A percentile compares a stretch with the other conserved stretches of the same genome.
Conservation (phyloP, 2,329 filamentous ascomycete species). For the Diaporthe citriasiana region DNA sequence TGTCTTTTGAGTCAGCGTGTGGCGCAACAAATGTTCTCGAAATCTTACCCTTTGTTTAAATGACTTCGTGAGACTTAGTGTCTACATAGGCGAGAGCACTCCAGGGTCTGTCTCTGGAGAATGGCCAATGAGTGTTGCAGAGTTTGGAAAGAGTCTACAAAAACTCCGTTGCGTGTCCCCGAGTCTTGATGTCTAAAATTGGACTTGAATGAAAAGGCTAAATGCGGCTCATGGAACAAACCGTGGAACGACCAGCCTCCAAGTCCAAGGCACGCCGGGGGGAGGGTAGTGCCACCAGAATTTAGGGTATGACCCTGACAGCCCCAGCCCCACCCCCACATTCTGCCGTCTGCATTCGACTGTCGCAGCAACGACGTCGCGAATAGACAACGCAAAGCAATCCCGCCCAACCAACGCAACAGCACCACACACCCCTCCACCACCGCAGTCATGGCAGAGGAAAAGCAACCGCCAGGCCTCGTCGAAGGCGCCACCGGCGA, state of each 20-base stretch:
- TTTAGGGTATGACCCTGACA: constrained; percentile 21
- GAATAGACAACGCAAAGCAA: neutral
- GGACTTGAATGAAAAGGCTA: constrained; percentile 21
- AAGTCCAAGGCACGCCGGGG: neutral
- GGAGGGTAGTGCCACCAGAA: neutral
- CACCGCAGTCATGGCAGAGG: constrained; percentile 67
- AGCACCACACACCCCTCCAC: constrained; percentile 14
- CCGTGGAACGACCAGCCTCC: neutral
- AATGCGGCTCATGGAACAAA: neutral
- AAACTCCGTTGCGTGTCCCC: neutral
- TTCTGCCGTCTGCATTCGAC: constrained; percentile 1
- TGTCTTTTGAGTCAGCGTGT: constrained; percentile 20
- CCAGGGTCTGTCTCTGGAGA: neutral
- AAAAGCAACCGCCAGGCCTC: constrained; percentile 70
- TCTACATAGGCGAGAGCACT: too few relatives aligned
- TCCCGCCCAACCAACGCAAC: neutral
- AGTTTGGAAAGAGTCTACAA: neutral
- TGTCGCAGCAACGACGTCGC: neutral
- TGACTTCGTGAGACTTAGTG: neutral
- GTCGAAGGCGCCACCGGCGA: constrained; percentile 74
- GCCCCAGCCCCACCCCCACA: neutral
- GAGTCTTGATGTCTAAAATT: neutral
- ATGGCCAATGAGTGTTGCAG: neutral
- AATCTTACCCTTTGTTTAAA: neutral
- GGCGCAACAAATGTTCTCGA: neutral